These are phyloP conservation scores for Phyllosticta citribraziliensis DNA, from an alignment of 2,329 filamentous ascomycete genomes.

Conservation along the genomic window DNA sequence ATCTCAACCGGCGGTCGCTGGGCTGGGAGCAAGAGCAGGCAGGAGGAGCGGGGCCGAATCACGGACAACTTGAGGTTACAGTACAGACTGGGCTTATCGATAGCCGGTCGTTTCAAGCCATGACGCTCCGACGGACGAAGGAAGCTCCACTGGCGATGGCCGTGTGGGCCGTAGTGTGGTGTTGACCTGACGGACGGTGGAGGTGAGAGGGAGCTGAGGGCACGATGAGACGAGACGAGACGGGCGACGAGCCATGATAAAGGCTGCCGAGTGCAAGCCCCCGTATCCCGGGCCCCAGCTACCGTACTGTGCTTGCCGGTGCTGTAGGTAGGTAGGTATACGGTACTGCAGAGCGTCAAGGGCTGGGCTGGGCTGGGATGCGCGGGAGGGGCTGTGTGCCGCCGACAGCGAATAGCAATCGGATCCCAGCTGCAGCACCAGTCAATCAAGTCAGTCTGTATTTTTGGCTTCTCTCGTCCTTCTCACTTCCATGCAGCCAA, in stretches of 20 bases:
- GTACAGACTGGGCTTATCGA: conserved; percentile 5
- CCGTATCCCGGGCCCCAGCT: background rate
- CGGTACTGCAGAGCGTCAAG: no score
- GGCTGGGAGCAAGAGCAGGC: background rate
- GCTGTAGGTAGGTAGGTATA: background rate
- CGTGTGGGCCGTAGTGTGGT: background rate
- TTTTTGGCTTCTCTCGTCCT: background rate
- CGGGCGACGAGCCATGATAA: background rate
- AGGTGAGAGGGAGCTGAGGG: background rate
- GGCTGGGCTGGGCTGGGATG: background rate
- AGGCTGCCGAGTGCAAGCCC: background rate
- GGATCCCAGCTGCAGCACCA: no score
- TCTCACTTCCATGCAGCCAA: background rate
- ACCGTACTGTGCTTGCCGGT: no score
- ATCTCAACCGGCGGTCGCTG: background rate
- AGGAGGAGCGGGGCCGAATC: conserved; percentile 8
- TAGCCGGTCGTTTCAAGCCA: conserved; percentile 5
- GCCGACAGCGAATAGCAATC: background rate
- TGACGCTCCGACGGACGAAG: background rate
- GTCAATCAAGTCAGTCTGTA: background rate
- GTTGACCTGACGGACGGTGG: background rate
- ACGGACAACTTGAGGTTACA: background rate
- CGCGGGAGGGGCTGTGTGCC: background rate
- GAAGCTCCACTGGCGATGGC: background rate
- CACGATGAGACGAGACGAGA: background rate